These are phyloP conservation scores for Saprolegnia diclina DNA, from an alignment of 352 stramenopile species.

Conservation along the genomic window DNA sequence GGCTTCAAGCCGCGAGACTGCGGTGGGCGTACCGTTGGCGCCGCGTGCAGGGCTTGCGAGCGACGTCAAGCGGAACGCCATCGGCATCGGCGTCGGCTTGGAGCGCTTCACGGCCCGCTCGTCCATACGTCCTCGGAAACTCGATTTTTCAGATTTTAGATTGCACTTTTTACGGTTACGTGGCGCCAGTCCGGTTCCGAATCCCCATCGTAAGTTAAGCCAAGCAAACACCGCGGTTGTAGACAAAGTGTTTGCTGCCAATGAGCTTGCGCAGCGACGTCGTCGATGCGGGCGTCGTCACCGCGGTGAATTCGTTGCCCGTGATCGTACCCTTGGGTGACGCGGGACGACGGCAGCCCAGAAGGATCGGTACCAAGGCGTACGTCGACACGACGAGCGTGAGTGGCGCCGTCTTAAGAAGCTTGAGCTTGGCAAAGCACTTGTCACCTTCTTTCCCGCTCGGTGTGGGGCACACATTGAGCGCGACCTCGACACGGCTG, in stretches of 20 bases:
- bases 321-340: background rate
- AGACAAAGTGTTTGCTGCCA: background rate
- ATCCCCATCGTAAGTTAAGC: background rate
- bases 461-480: too few relatives aligned
- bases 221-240: constrained; percentile 1
- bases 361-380: background rate
- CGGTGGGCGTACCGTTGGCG: background rate
- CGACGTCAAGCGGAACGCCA: background rate
- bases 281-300: background rate
- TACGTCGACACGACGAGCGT: background rate
- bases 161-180: background rate
- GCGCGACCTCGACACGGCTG: too few relatives aligned
- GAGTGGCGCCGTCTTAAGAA: background rate
- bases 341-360: background rate
- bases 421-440: too few relatives aligned
- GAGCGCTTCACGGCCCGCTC: background rate
- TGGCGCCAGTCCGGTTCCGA: background rate
- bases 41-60: background rate
- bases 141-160: background rate
- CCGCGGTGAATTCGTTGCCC: background rate
- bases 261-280: background rate
- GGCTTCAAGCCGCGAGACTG: background rate
- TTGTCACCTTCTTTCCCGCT: too few relatives aligned
- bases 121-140: background rate
- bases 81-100: background rate